Conservation (phyloP, 768 basidiomycete genomes). For the Gautieria morchelliformis region DNA sequence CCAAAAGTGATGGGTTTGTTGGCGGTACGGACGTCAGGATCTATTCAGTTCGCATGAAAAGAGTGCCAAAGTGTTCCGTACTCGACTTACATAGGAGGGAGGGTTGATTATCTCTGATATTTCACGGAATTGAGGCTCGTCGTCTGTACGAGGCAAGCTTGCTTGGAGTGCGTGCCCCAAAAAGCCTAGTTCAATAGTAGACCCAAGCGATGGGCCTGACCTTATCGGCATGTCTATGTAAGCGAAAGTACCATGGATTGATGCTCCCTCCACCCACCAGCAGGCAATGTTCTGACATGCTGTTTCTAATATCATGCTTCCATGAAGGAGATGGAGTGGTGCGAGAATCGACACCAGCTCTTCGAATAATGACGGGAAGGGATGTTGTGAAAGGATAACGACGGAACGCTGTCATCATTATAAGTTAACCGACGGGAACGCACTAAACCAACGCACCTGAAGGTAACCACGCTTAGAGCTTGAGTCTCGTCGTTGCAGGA, state of each 20-base stretch:
- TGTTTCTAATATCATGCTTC: conserved; percentile 71
- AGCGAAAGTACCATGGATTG: neutral
- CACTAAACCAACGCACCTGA: conserved; percentile 39
- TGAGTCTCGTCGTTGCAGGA: conserved; percentile 58
- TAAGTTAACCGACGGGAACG: neutral
- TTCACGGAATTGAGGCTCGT: conserved; percentile 65
- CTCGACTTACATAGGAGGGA: conserved; percentile 33
- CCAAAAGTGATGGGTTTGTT: conserved; percentile 50
- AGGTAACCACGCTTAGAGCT: conserved; percentile 69
- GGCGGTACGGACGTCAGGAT: conserved; percentile 60
- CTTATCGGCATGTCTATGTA: conserved; percentile 32
- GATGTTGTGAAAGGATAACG: conserved; percentile 70
- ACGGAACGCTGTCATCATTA: conserved; percentile 50
- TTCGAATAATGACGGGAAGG: conserved; percentile 73
- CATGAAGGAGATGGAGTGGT: conserved; percentile 63
- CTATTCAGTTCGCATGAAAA: conserved; percentile 24
- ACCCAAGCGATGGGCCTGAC: conserved; percentile 64
- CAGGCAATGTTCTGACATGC: conserved; percentile 78
- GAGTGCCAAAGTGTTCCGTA: neutral
- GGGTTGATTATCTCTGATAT: conserved; percentile 47
- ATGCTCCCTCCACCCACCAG: conserved; percentile 46
- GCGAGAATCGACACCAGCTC: conserved; percentile 64
- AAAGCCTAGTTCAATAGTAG: conserved; percentile 71
- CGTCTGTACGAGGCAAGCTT: conserved; percentile 55
- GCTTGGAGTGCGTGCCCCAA: conserved; percentile 67